Base-by-base conservation (phyloP, 306 rosid species). In the Cucumis cinereus region DNA sequence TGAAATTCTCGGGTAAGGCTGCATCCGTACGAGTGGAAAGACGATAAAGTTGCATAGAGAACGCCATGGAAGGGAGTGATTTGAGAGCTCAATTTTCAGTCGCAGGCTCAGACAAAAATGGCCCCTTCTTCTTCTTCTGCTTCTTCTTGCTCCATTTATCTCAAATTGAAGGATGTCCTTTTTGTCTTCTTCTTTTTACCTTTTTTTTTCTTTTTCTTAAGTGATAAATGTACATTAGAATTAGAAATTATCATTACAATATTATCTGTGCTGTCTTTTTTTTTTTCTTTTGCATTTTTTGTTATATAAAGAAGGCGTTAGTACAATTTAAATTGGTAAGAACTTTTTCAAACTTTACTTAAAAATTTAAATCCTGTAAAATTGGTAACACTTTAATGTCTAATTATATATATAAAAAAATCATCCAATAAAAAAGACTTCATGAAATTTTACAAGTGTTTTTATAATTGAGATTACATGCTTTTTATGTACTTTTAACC, bases 41-140 rank as follows among this genome's bases (percentile, higher is more conserved):
- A 10, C 88, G 96, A 81, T 80, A 83, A 47, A 90, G 83, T 67
- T 95, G 89, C 45, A 87, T 80, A 56, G 85, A 76, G 84, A 90
- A 60, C 41, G 98, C 95, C 99, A 95, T 94, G 30, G 84, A 15
- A 63, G 78, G 17, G 22, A 69, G 77, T 3, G 17, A 40, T 33
- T 7, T 2, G 5, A 17, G 78, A 74, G 79, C 77, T 67, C 53
- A 52, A 43, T 28, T 63, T 19, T 52, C 41, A n/a, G 36, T 60
- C 13, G 50, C 19, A 58, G 54, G 68, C 14, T 20, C 10, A 10
- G 41, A 35, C 23, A 52, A 10, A 52, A 10, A 28, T 10, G 78
- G 33, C 73, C 68, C n/a, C 5, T 53, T 53, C 56, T 52, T 13
- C 38, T 59, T 63, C 43, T 6, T 62, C 35, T 30, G 19, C 57